Evolutionary conservation across 2,329 filamentous ascomycete genomes (phyloP), one percentile per base, ranked within the genome.

Genomic region (Mycosphaerella arachidis): DNA sequence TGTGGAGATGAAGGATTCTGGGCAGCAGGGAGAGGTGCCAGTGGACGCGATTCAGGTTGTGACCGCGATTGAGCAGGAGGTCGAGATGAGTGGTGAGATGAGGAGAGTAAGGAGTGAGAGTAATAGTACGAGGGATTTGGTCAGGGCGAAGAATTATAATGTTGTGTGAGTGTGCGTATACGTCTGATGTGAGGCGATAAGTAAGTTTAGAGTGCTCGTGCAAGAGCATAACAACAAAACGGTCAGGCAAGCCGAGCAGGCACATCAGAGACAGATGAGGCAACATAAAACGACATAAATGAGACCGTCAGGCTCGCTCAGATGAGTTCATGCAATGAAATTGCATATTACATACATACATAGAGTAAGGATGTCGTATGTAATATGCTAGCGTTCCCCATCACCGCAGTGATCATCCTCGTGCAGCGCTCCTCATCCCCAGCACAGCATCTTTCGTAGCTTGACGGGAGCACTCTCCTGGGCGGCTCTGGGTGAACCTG

Each of bases 361-460:
- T 6, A 43, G 16, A 18, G 40, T 16, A 18, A 13, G 40, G 40
- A 1, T 3, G 5, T 4, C 13, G 18, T 18, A 3, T 43, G 13
- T n/a, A 43, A 43, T 43, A 43, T n/a, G 40, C 40, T n/a, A 43
- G 40, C 40, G 40, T 20, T 18, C 13, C 40, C 40, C 40, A n/a
- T 43, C n/a, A 43, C 40, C 2, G 16, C 40, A 43, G 30, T 20
- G 30, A n/a, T 35, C 50, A n/a, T 33, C 18, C 16, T 58, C 51
- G 30, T 46, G 40, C 60, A 48, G 63, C 59, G 50, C 48, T 35
- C 40, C 57, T 71, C 72, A 73, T 84, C 91, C 91, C 78, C 93
- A 97, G 85, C 93, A 97, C 60, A 97, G 81, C 61, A 86, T 85
- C 82, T 94, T 96, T 84, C 93, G 89, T 74, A 97, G 82, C 82